Conservation (phyloP, 805 yeast species). For the Pichia deserticola region DNA sequence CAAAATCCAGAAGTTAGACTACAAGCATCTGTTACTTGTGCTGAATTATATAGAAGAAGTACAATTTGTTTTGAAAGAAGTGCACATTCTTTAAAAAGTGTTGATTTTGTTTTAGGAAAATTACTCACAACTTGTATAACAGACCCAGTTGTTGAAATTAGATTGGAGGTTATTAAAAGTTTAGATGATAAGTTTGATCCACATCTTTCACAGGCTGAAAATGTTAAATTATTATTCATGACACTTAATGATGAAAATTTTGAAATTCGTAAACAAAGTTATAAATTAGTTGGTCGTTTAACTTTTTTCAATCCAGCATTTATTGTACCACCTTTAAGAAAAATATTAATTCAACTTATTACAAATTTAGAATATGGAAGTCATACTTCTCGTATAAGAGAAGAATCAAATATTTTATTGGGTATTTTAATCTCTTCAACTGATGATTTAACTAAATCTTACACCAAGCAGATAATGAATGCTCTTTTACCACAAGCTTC, state of each 20-base stretch:
- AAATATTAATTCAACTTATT: slow-evolving; percentile 73
- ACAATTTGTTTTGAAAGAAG: slow-evolving; percentile 82
- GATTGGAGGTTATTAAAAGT: slow-evolving; percentile 69
- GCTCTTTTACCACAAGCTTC: slow-evolving; percentile 70
- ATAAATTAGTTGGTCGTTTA: slow-evolving; percentile 74
- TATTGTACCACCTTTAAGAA: slow-evolving; percentile 86
- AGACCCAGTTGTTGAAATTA: slow-evolving; percentile 79
- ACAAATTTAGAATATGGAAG: slow-evolving; percentile 82
- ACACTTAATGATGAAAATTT: slow-evolving; percentile 89
- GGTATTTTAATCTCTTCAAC: slow-evolving; percentile 72
- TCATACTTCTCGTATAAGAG: slow-evolving; percentile 62
- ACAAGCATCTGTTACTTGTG: slow-evolving; percentile 77
- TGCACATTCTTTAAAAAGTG: slow-evolving; percentile 71
- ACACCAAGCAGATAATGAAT: slow-evolving; percentile 84
- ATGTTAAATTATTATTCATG: slow-evolving; percentile 75
- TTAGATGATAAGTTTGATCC: slow-evolving; percentile 77
- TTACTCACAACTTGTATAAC: slow-evolving; percentile 77
- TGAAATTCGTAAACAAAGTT: slow-evolving; percentile 70
- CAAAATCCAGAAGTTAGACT: slow-evolving; percentile 72
- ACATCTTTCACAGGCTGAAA: slow-evolving; percentile 89
- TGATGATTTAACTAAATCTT: slow-evolving; percentile 78
- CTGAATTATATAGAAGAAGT: slow-evolving; percentile 67
- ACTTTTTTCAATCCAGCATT: slow-evolving; percentile 90
- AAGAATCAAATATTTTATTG: slow-evolving; percentile 75
- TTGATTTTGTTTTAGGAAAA: slow-evolving; percentile 76